A percentile compares a stretch with the other conserved stretches of the same genome.
phyloP scores from a whole-genome alignment of 2,329 filamentous ascomycete species.

The Pseudocercospora macadamiae region DNA sequence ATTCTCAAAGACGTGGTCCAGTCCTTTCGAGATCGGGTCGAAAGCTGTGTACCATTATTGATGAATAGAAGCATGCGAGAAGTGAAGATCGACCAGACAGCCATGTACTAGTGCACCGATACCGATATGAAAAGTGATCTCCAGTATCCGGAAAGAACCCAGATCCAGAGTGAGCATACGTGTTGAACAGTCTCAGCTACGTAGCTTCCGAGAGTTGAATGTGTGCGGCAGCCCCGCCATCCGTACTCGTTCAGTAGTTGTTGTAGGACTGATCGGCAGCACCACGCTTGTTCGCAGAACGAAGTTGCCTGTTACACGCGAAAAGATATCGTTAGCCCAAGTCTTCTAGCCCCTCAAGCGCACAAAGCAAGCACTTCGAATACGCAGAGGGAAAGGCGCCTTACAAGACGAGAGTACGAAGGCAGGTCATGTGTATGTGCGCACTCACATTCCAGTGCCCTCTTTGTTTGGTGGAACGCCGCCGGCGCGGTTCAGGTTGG shows the following conservation, averaged over 20 bases:
- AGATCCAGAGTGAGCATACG: conserved; percentile 26
- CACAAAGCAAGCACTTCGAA: conserved; percentile 69
- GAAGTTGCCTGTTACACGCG: conserved; percentile 52
- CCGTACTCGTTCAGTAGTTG: conserved; percentile 51
- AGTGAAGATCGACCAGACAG: conserved; percentile 32
- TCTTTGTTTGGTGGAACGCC: conserved; percentile 79
- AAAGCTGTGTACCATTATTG: conserved; percentile 4
- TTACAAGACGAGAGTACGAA: conserved; percentile 63
- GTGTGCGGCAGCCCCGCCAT: conserved; percentile 44
- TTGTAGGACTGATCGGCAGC: conserved; percentile 52
- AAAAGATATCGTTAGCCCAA: conserved; percentile 47
- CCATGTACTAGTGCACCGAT: conserved; percentile 35
- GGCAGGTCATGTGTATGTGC: conserved; percentile 54
- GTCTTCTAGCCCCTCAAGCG: conserved; percentile 63
- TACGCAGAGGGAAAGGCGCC: conserved; percentile 79
- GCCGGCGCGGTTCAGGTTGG: conserved; percentile 66
- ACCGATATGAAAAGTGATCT: conserved; percentile 37
- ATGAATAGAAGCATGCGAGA: conserved; percentile 28
- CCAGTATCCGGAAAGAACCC: conserved; percentile 24
- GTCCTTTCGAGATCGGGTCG: conserved; percentile 12
- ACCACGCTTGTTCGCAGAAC: conserved; percentile 53
- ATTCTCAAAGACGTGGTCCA: conserved; percentile 5
- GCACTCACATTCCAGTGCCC: conserved; percentile 96
- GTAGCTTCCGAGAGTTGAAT: conserved; percentile 30
- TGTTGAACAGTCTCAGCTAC: conserved; percentile 23